Percentiles rank a stretch among this genome's conserved stretches.
These are phyloP conservation scores for Pseudogymnoascus sp. DNA, from an alignment of 2,329 filamentous ascomycete genomes.

Conservation along the genomic window DNA sequence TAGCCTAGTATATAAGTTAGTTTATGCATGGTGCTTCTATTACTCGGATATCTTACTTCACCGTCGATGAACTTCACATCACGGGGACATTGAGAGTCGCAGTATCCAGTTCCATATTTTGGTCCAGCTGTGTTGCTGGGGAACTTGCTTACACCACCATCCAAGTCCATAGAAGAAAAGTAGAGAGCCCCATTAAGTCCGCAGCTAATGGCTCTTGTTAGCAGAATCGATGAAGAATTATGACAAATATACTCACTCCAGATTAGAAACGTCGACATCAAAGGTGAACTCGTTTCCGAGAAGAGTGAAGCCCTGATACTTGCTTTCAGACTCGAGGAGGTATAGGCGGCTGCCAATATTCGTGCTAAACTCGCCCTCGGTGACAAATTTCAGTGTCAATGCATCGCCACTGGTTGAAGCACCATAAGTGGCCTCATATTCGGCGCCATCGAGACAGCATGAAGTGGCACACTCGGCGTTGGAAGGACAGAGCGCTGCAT, in stretches of 20 bases:
- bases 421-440: slow-evolving; percentile 43
- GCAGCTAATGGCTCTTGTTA: slow-evolving; percentile 49
- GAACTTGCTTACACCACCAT: slow-evolving; percentile 47
- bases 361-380: slow-evolving; percentile 26
- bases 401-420: slow-evolving; percentile 43
- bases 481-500: slow-evolving; percentile 34
- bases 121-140: slow-evolving; percentile 46
- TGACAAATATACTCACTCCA: slow-evolving; percentile 25
- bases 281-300: slow-evolving; percentile 62
- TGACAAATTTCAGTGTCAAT: slow-evolving; percentile 48
- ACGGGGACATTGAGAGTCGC: slow-evolving; percentile 47
- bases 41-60: slow-evolving; percentile 31
- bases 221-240: slow-evolving; percentile 38
- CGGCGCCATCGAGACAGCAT: slow-evolving; percentile 44
- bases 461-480: slow-evolving; percentile 36
- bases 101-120: slow-evolving; percentile 53
- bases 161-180: slow-evolving; percentile 52
- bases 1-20: slow-evolving; percentile 32
- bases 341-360: slow-evolving; percentile 51
- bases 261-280: slow-evolving; percentile 58
- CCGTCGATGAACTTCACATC: slow-evolving; percentile 44
- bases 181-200: slow-evolving; percentile 64
- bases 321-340: slow-evolving; percentile 51
- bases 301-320: slow-evolving; percentile 57
- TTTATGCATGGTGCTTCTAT: slow-evolving; percentile 27